Evolutionary conservation across 208 protist species (phyloP), one percentile per base, ranked within the genome.

Genomic region (Leptomonas seymouri): DNA sequence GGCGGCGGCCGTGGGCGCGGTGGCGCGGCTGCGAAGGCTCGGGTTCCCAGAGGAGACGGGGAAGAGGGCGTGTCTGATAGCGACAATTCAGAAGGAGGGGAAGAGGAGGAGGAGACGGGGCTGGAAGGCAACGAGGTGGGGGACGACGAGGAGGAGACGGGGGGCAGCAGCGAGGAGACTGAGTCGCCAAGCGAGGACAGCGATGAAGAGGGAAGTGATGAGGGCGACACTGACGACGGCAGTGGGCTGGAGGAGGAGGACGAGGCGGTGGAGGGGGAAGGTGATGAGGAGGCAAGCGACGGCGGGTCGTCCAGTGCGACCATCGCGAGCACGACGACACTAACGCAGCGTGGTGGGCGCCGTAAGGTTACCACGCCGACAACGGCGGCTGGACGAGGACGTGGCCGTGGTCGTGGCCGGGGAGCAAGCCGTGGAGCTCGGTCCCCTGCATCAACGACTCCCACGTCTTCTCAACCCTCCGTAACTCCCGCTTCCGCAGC

Each of bases 401-500:
- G 60, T 23, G 60, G 60, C 31, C 44, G 60, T 1, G 64, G 64
- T 20, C 60, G 71, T 39, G 71, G 77, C 0, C 60, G 77, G 11
- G 71, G 73, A 20, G 56, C 64, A 5, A 59, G 80, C 14, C 65
- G 69, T 34, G 66, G 78, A 50, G 61, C 74, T 18, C 25, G 68
- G 45, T 54, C 71, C 2, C 50, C 58, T 31, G 66, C 50, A 7
- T 53, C 55, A 5, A 54, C 36, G 5, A 34, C 67, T 12, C 58
- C 45, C 18, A n/a, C 60, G 12, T 30, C 36, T 11, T 58, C 59
- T 11, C 46, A 42, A 2, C 39, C 20, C 0, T 23, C 60, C 25
- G 34, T 39, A 12, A 41, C 69, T 7, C 31, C 41, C 11, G 30
- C 45, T 1, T 20, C 67, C 21, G 28, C 36, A 48, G 46, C 30